Evolutionary conservation across 495 filamentous ascomycete genomes (phyloP), one percentile per base, ranked within the genome.

Genomic region (Neurospora sublineolata): DNA sequence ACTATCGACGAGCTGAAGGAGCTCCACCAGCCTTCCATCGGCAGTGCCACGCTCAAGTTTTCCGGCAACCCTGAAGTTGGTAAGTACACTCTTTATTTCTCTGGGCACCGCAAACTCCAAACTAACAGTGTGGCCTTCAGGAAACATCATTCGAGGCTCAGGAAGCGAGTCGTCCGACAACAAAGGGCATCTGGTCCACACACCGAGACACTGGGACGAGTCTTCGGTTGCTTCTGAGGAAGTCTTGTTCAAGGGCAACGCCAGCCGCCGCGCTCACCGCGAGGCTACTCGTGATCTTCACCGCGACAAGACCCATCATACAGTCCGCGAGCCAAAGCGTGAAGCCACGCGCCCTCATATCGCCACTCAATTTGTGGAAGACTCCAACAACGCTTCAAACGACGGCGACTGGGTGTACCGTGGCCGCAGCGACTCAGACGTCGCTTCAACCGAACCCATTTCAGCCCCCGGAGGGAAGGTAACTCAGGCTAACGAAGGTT

Each of bases 401-500:
- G 74, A 72, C 37, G 23, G 36, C 16, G 78, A 82, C 40, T 84
- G 83, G 83, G 79, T 79, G 30, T 84, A 81, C 68, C 80, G 77
- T 27, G 83, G 83, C 37, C 78, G 84, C 33, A 78, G 75, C 36
- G 82, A 77, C 7, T 78, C 80, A 0, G 83, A 84, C 67, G 67
- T 74, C 14, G 69, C 74, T 9, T 69, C 76, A 8, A 67, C 64
- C 3, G 80, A 86, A 68, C 86, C 86, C 6, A 75, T 84, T 70
- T 72, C 81, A 20, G 85, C 84, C 2, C 86, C 86, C 10, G 76
- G 79, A 40, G 84, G 80, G 16, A 72, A 80, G 33, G 75, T 75
- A 3, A 80, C 84, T 10, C 86, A 88, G 75, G 78, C 82, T 68
- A 80, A 77, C 9, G 86, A 87, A 74, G 86, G 86, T 36, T 88